Base-by-base conservation (phyloP, 2,329 filamentous ascomycete species). In the Cladosporium phlei region DNA sequence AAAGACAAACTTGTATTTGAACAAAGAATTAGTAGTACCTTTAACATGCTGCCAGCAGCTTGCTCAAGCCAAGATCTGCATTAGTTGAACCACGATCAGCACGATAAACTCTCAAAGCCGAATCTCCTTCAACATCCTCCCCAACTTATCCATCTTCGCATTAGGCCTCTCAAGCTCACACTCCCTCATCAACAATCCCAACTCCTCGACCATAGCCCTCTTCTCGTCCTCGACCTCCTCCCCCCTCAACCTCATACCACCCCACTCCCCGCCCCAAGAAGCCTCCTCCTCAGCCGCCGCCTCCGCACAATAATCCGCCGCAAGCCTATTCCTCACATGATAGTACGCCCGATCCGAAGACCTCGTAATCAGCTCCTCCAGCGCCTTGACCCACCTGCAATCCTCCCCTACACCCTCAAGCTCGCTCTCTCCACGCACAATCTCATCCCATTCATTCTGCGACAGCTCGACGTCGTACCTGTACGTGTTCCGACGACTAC, bases 281-380 rank as follows among this genome's bases (percentile, higher is more conserved):
- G 16, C 35, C 14, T 47, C 45, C 35, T 47, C 45, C 7, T 14
- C 35, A 8, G 40, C 11, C 8, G 37, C 45, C 10, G 20, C 27
- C 2, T 47, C 27, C 11, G 24, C n/a, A 5, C 45, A 25, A 5
- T 16, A 34, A 10, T 47, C 45, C 3, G 14, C 11, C 4, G 45
- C 28, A 5, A 47, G 27, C 2, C 38, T 39, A 12, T 34, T 34
- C 3, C 28, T 35, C 5, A 39, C 45, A 14, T 47, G 20, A 7
- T 47, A 47, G 27, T 47, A 47, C 7, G 45, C 34, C 3, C 28
- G 45, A 4, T 21, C 27, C 2, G 45, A 20, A 3, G 28, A 11
- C 8, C 45, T 38, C 12, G 27, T 40, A 6, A 47, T 40, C 11
- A 47, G 21, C 6, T 47, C 45, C 4, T 47, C 28, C 19, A 47